Evolutionary conservation across 2,329 filamentous ascomycete genomes (phyloP), one percentile per base, ranked within the genome.

Genomic region (Cryphonectria radicalis): DNA sequence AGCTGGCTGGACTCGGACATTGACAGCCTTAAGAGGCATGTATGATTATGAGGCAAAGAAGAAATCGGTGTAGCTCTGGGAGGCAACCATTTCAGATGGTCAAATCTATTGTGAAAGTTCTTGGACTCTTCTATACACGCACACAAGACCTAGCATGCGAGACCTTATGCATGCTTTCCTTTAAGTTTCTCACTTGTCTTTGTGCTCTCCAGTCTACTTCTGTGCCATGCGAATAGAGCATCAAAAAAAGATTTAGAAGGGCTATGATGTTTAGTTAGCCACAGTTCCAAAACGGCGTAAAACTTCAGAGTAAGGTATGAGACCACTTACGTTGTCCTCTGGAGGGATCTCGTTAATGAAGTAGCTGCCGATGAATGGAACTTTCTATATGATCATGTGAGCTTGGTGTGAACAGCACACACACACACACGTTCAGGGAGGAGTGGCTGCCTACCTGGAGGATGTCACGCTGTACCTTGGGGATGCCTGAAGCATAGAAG

Each of bases 401-500:
- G 76, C 69, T 43, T 46, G 40, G 19, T 40, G 7, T 13, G 1
- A 8, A 8, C 42, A 4, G 8, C 35, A 17, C 25, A n/a, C 17
- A 4, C 35, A 17, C 25, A n/a, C 17, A 4, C 17, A 3, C 5
- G 0, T 11, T 17, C 17, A 63, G 5, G 35, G 19, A 4, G 10
- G 19, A 6, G 42, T 25, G 4, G 3, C 17, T 25, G 66, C 83
- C 70, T 82, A 89, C 88, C 79, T 84, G 81, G 74, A 91, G 85
- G 74, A 92, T 83, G 76, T 92, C 90, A 64, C 78, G 79, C 80
- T 88, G 83, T 75, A 91, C 82, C 79, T 84, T 85, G 75, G 90
- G 90, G 65, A 91, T 86, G 75, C 89, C 89, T 57, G 88, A 90
- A 74, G 87, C 83, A 79, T 83, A 89, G 84, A 87, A 89, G 76